Conservation (phyloP, 2,329 filamentous ascomycete species). For the Aspergillus amoenus region DNA sequence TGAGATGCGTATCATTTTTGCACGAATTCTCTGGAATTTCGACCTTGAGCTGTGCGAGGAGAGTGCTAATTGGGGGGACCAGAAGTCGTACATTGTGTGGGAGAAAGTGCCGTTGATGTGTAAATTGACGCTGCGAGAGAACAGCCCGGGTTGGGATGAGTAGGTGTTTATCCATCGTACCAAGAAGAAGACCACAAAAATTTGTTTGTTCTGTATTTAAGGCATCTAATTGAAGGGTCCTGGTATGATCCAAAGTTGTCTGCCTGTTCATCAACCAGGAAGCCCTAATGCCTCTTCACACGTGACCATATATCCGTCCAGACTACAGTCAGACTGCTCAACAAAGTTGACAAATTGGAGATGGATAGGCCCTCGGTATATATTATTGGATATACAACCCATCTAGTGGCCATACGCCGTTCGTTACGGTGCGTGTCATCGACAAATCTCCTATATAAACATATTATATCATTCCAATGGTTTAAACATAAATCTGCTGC, state of each 20-base stretch:
- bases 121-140: not conserved
- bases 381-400: not conserved
- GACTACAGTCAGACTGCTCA: not conserved
- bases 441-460: not conserved
- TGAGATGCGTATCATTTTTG: not conserved
- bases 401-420: not conserved
- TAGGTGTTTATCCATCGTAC: not conserved
- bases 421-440: not conserved
- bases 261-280: not conserved
- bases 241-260: not conserved
- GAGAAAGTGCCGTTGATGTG: not conserved
- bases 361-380: no score
- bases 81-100: not conserved
- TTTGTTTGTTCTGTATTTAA: no score
- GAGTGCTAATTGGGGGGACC: not conserved
- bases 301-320: not conserved
- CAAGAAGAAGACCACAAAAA: no score
- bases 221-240: no score
- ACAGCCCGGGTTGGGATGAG: not conserved
- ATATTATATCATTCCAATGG: conserved; percentile 2
- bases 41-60: not conserved
- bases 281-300: not conserved
- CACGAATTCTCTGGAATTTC: not conserved
- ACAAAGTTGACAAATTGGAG: no score
- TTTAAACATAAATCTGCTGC: conserved; percentile 13